Percentiles rank a stretch among this genome's conserved stretches.
Evolutionary conservation across 305 asterid genomes (phyloP).

Genomic region (Fraxinus floribunda): DNA sequence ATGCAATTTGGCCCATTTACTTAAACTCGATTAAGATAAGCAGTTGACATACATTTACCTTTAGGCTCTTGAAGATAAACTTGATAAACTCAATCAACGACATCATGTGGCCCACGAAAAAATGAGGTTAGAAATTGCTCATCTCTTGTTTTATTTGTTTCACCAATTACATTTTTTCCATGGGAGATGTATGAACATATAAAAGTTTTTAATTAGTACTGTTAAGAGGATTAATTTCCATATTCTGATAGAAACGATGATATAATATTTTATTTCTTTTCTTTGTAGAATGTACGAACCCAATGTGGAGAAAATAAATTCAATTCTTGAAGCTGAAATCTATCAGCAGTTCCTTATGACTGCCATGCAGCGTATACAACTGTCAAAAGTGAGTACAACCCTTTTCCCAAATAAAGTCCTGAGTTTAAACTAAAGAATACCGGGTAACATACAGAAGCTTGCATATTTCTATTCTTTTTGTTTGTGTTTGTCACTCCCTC

Average conservation of each 20-base stretch:
- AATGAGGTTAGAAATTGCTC: conserved; percentile 39
- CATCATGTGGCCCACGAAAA: conserved; percentile 47
- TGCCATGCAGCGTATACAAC: conserved; percentile 45
- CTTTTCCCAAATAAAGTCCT: neutral
- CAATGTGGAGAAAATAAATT: conserved; percentile 37
- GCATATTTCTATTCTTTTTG: neutral
- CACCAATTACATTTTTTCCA: neutral
- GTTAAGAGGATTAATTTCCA: neutral
- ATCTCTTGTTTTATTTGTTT: neutral
- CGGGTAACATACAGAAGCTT: neutral
- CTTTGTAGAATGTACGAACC: conserved; percentile 51
- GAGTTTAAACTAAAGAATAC: neutral
- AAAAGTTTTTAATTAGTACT: neutral
- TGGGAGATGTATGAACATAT: neutral
- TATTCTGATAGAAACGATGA: neutral
- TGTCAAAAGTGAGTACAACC: conserved; percentile 34
- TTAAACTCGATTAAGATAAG: neutral
- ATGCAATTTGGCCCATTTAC: neutral
- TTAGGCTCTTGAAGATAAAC: conserved; percentile 53
- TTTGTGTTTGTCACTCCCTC: neutral
- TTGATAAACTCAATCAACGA: conserved; percentile 44
- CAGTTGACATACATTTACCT: neutral
- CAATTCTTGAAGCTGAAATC: conserved; percentile 54
- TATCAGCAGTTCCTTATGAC: conserved; percentile 50
- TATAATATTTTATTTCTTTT: neutral